A percentile compares a stretch with the other conserved stretches of the same genome.
These are phyloP conservation scores for Tremella yokohamensis DNA, from an alignment of 768 basidiomycete species.

Conservation along the genomic window DNA sequence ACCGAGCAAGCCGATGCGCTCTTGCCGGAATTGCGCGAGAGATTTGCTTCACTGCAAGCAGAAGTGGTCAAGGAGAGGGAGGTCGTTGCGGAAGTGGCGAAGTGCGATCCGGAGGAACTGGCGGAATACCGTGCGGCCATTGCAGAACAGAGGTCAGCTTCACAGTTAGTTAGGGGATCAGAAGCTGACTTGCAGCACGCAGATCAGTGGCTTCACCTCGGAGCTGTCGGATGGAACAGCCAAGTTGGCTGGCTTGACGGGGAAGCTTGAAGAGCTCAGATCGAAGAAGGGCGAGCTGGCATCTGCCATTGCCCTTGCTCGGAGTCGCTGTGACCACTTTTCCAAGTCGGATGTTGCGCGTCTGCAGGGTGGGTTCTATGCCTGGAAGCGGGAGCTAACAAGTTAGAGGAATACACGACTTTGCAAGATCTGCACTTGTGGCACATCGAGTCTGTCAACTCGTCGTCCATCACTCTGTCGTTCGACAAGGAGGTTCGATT, in stretches of 20 bases:
- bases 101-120: conserved; percentile 47
- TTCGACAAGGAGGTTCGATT: conserved; percentile 32
- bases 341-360: conserved; percentile 41
- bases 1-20: conserved; percentile 18
- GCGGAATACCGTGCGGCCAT: conserved; percentile 36
- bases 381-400: background rate
- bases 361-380: conserved; percentile 42
- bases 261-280: conserved; percentile 40
- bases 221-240: conserved; percentile 40
- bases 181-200: conserved; percentile 27
- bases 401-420: conserved; percentile 45
- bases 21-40: conserved; percentile 39
- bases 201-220: conserved; percentile 42
- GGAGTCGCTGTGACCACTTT: conserved; percentile 47
- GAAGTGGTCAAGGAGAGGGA: conserved; percentile 46
- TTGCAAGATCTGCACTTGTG: conserved; percentile 46
- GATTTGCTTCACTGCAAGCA: conserved; percentile 36
- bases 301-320: conserved; percentile 41
- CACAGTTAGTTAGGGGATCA: background rate
- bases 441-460: conserved; percentile 18
- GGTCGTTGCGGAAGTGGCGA: conserved; percentile 42
- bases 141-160: conserved; percentile 40
- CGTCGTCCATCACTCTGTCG: conserved; percentile 21
- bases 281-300: conserved; percentile 30
- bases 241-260: conserved; percentile 39